Evolutionary conservation across 441 rosid genomes (phyloP), one percentile per base, ranked within the genome.

Genomic region (Gossypium gossypioides): DNA sequence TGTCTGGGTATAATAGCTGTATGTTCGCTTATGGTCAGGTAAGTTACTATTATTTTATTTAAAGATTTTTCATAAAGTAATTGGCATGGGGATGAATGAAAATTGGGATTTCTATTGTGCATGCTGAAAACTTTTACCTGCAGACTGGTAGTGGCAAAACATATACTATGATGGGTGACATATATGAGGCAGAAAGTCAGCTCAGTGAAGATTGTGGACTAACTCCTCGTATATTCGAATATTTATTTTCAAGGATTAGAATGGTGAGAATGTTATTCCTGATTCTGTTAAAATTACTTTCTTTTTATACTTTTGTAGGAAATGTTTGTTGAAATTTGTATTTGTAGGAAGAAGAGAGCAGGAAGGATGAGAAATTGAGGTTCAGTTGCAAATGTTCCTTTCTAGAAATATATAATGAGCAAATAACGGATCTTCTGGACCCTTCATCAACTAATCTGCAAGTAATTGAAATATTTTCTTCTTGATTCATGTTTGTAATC

Each of bases 141-240:
- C 90, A 93, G 98, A 93, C 98, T 61, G 98, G 96, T 73, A 93
- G 97, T 81, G 98, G 98, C 73, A 93, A 93, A 86, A 93, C 98
- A 2, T 84, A 93, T 72, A 93, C 98, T 32, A 91, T 93, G 97
- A 87, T 93, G 96, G 97, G 98, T 19, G 95, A 90, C 74, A 86
- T 93, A 77, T 73, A 80, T 75, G 87, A 83, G 67, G 79, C 73
- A 40, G 93, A 86, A 75, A 90, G 84, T 44, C 71, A 76, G 69
- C 84, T 87, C 12, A 74, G 77, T 52, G 90, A 84, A 77, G 87
- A 89, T 54, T 88, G 91, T 15, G 98, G 98, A 82, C 89, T 93
- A 78, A 90, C 97, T 65, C 91, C 96, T 77, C 95, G 97, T 29
- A 81, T 89, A 56, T 93, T 93, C 75, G 92, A 93, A 69, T 87